Percentiles rank a stretch among this genome's conserved stretches.
These are phyloP conservation scores for Porcisia hertigi DNA, from an alignment of 208 protist genomes.

Conservation along the genomic window DNA sequence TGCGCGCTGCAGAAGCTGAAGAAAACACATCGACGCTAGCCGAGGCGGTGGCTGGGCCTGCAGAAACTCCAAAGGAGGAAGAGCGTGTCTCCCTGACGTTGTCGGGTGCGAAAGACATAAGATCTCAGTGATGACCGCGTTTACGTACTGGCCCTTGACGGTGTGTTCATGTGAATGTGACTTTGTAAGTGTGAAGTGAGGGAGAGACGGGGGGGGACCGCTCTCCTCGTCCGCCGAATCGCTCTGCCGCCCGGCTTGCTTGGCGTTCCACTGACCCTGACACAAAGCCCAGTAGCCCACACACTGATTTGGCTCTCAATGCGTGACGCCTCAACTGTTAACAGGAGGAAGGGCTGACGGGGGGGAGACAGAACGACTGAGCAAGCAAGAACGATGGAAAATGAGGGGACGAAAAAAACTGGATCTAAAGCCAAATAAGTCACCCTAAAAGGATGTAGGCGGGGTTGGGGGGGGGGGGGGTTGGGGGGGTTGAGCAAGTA, in stretches of 20 bases:
- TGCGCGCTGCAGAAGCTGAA: conserved; percentile 38
- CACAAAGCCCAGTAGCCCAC: neutral
- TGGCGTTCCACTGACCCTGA: neutral
- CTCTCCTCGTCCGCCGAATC: neutral
- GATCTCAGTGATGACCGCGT: neutral
- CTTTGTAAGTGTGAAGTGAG: neutral
- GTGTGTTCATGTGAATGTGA: neutral
- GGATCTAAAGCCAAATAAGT: no score
- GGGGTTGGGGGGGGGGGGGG: neutral
- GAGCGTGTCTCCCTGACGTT: neutral
- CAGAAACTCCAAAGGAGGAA: neutral
- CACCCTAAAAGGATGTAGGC: neutral
- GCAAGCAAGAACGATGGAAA: neutral
- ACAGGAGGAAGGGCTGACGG: neutral
- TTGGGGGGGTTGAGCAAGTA: neutral
- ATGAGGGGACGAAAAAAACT: neutral
- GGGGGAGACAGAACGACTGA: no score
- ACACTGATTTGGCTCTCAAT: neutral
- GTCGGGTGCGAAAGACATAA: conserved; percentile 3
- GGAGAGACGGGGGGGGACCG: neutral
- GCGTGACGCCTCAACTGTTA: neutral
- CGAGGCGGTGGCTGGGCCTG: neutral
- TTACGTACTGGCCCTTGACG: neutral
- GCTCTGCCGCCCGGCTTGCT: neutral
- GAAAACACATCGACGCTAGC: conserved; percentile 18